Evolutionary conservation across 305 asterid genomes (phyloP), one percentile per base, ranked within the genome.

Genomic region (Plantago rigida): DNA sequence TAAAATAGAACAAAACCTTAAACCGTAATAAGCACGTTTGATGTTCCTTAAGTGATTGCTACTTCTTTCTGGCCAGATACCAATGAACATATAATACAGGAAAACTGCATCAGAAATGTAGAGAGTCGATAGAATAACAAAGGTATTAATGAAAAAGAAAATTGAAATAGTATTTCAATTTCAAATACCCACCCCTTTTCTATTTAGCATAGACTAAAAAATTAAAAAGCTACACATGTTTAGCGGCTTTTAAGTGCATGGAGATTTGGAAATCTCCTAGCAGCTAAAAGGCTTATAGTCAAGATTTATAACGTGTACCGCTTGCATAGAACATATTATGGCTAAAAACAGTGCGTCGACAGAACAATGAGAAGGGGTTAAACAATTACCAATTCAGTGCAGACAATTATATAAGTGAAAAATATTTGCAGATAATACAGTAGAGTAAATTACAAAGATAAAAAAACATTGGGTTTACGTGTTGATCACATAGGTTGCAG

Each of bases 21-120:
- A 29, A 29, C 1, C 1, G 7, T 31, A 29, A 29, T 12, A 55
- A 29, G 12, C 44, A 31, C 7, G 29, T 9, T 41, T 9, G 3
- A 41, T 41, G 9, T n/a, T 10, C 59, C 45, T 13, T 12, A 12
- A 26, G 45, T 9, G 19, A 31, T 54, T 29, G 47, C 60, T 13
- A 13, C 24, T 55, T 5, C 46, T 41, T 41, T 41, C 46, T 22
- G 26, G 26, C 46, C 2, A 9, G 13, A 9, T 31, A 31, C 46
- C 46, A 41, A 10, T 41, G 9, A 9, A 41, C 44, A 39, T 39
- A 39, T 39, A 41, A 9, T 41, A 34, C 11, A 55, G 47, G 11
- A 13, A 13, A 29, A 31, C 41, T 31, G 47, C 60, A 55, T 24
- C 60, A 55, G 46, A 55, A 55, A 54, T 31, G 7, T 54, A 54